These are phyloP conservation scores for Populus hybrid DNA, from an alignment of 441 rosid genomes.

Conservation along the genomic window DNA sequence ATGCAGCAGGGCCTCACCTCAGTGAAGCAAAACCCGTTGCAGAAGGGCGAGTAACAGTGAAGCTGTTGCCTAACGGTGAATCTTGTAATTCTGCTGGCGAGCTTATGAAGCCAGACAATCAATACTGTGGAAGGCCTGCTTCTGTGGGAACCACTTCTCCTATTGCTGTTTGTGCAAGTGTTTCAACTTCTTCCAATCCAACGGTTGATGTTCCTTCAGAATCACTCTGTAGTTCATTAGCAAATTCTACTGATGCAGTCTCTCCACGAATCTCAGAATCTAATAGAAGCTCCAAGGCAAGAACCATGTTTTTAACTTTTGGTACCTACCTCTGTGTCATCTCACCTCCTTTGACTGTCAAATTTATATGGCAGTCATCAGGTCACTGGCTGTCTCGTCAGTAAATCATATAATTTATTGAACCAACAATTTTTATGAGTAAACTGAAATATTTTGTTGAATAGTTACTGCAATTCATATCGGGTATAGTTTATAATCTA, in stretches of 20 bases:
- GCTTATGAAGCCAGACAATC: slow-evolving; percentile 32
- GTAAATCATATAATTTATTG: neutral
- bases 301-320: neutral
- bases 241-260: slow-evolving; percentile 38
- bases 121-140: slow-evolving; percentile 31
- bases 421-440: neutral
- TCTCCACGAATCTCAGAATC: slow-evolving; percentile 43
- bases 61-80: slow-evolving; percentile 28
- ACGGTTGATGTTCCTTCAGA: slow-evolving; percentile 27
- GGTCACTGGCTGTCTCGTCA: neutral
- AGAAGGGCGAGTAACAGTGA: slow-evolving; percentile 30
- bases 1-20: slow-evolving; percentile 36
- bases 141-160: slow-evolving; percentile 26
- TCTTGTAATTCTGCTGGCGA: slow-evolving; percentile 28
- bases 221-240: slow-evolving; percentile 16
- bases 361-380: neutral
- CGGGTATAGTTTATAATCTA: neutral
- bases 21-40: slow-evolving; percentile 37
- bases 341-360: neutral
- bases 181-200: slow-evolving; percentile 30
- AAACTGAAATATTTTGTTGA: neutral
- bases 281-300: slow-evolving; percentile 54
- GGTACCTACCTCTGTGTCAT: neutral
- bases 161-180: slow-evolving; percentile 33
- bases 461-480: neutral